phyloP scores from a whole-genome alignment of 2,329 filamentous ascomycete species.

The Aureobasidium sp. region DNA sequence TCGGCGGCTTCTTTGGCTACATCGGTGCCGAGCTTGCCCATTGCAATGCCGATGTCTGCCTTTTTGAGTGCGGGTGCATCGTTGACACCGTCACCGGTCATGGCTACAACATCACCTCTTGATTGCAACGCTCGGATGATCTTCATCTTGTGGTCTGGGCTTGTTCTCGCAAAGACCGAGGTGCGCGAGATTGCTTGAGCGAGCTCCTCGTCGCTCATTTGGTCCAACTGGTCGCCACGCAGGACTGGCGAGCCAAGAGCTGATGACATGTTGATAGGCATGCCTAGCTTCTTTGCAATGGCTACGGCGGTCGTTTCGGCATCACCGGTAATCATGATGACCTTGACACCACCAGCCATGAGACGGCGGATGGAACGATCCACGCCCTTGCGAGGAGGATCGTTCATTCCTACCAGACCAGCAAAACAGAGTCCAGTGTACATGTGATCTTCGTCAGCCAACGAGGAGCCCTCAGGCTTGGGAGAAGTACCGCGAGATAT shows the following conservation, averaged over 20 bases:
- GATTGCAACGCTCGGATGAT: slow-evolving; percentile 88
- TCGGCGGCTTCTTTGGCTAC: slow-evolving; percentile 95
- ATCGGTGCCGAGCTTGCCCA: slow-evolving; percentile 91
- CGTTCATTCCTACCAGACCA: slow-evolving; percentile 93
- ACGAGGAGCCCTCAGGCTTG: slow-evolving; percentile 31
- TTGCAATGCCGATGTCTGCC: slow-evolving; percentile 95
- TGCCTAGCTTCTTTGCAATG: slow-evolving; percentile 91
- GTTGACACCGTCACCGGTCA: slow-evolving; percentile 98
- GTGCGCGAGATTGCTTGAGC: slow-evolving; percentile 79
- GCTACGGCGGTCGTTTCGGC: slow-evolving; percentile 90
- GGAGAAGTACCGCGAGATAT: slow-evolving; percentile 38
- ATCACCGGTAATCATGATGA: slow-evolving; percentile 99
- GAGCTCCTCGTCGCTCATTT: slow-evolving; percentile 79
- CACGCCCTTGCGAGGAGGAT: slow-evolving; percentile 86
- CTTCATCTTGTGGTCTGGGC: slow-evolving; percentile 96
- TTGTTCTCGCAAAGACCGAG: slow-evolving; percentile 92
- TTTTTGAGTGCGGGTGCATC: slow-evolving; percentile 95
- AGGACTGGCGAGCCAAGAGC: slow-evolving; percentile 63
- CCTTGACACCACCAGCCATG: slow-evolving; percentile 89
- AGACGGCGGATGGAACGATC: slow-evolving; percentile 80
- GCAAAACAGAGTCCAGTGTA: slow-evolving; percentile 84
- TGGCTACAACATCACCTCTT: slow-evolving; percentile 92
- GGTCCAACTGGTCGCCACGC: slow-evolving; percentile 84
- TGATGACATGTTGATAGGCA: slow-evolving; percentile 65
- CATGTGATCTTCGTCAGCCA: slow-evolving; percentile 56